Evolutionary conservation across 108 stramenopile genomes (phyloP).

Genomic region (Aurantiochytrium sp.): DNA sequence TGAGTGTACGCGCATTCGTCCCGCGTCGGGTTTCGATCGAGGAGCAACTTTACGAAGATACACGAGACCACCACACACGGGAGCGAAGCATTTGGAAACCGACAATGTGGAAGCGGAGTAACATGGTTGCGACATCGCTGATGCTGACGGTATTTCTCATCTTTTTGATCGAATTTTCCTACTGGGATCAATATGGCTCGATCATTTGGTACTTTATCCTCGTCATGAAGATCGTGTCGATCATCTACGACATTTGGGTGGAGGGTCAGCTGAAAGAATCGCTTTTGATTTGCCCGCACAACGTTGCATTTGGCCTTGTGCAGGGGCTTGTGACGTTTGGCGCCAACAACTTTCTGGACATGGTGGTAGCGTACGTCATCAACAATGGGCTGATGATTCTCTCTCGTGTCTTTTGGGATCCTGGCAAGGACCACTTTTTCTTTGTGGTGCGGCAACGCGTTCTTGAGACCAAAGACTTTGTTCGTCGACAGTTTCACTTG

Average conservation of each 20-base stretch:
- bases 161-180: slow-evolving; percentile 63
- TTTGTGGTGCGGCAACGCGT: not conserved
- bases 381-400: slow-evolving; percentile 64
- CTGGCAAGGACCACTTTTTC: slow-evolving; percentile 14
- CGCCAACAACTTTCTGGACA: slow-evolving; percentile 71
- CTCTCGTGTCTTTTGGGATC: slow-evolving; percentile 58
- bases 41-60: slow-evolving; percentile 34
- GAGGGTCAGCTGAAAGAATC: slow-evolving; percentile 62
- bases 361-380: slow-evolving; percentile 64
- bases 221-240: slow-evolving; percentile 56
- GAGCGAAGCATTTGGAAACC: slow-evolving; percentile 21
- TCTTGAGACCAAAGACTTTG: not conserved
- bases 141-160: slow-evolving; percentile 58
- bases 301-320: slow-evolving; percentile 56
- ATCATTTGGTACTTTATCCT: slow-evolving; percentile 70
- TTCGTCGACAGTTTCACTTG: not conserved
- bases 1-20: slow-evolving; percentile 56
- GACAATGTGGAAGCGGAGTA: slow-evolving; percentile 56
- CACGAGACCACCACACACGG: slow-evolving; percentile 41
- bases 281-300: slow-evolving; percentile 61
- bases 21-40: slow-evolving; percentile 42
- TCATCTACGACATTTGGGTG: slow-evolving; percentile 46
- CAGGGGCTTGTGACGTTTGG: slow-evolving; percentile 56
- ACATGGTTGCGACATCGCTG: slow-evolving; percentile 58
- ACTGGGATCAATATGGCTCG: slow-evolving; percentile 61